Evolutionary conservation across 805 yeast genomes (phyloP).

Genomic region (Kluyveromyces nonfermentans): DNA sequence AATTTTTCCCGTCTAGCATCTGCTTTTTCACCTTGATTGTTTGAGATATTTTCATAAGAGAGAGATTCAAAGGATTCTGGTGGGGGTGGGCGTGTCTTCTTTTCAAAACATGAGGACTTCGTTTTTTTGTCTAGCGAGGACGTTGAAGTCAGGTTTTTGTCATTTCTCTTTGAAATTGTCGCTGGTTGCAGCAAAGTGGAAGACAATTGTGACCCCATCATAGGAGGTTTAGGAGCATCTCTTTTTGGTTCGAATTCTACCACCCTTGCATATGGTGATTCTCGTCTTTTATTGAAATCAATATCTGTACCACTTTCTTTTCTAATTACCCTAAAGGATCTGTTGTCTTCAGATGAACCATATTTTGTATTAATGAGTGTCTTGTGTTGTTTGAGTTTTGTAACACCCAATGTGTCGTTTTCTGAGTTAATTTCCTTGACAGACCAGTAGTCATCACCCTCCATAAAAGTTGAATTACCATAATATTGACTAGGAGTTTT

Average conservation of each 20-base stretch:
- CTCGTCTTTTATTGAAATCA: slow-evolving; percentile 71
- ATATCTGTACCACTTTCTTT: slow-evolving; percentile 58
- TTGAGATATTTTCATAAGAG: background rate
- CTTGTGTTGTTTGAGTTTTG: slow-evolving; percentile 10
- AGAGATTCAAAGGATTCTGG: slow-evolving; percentile 6
- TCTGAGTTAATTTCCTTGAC: slow-evolving; percentile 17
- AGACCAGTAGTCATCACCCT: slow-evolving; percentile 23
- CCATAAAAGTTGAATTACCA: slow-evolving; percentile 14
- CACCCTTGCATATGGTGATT: slow-evolving; percentile 52
- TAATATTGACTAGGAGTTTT: slow-evolving; percentile 28
- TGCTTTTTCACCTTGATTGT: background rate
- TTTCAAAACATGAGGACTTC: slow-evolving; percentile 8
- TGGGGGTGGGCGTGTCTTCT: slow-evolving; percentile 15
- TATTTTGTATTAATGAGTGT: slow-evolving; percentile 1
- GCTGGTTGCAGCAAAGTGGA: background rate
- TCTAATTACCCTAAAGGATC: slow-evolving; percentile 59
- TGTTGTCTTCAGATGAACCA: slow-evolving; percentile 13
- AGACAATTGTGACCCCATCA: slow-evolving; percentile 15
- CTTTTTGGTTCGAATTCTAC: slow-evolving; percentile 58
- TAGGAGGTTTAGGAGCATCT: slow-evolving; percentile 65
- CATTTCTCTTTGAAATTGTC: background rate
- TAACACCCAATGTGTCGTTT: slow-evolving; percentile 5
- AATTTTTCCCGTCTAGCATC: slow-evolving; percentile 10
- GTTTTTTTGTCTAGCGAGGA: slow-evolving; percentile 12
- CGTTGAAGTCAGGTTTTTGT: slow-evolving; percentile 1